These are phyloP conservation scores for Aspergillus oerlinghausenensis DNA, from an alignment of 2,329 filamentous ascomycete genomes.

Conservation along the genomic window DNA sequence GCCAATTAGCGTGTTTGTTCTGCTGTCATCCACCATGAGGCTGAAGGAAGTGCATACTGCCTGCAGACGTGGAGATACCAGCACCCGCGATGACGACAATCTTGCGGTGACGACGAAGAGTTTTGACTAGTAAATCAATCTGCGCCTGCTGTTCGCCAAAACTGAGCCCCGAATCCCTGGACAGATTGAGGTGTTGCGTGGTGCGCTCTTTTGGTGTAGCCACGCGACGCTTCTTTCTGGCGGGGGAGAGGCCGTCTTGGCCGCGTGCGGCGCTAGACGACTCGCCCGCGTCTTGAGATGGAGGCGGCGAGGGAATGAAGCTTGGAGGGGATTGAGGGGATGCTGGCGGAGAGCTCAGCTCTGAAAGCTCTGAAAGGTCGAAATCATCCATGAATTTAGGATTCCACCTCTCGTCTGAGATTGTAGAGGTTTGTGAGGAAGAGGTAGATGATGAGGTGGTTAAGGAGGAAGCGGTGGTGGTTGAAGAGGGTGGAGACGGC, in stretches of 20 bases:
- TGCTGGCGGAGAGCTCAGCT: slow-evolving; percentile 39
- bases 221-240: slow-evolving; percentile 69
- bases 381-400: slow-evolving; percentile 24
- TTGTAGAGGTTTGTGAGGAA: not conserved
- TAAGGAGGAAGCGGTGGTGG: slow-evolving; percentile 5
- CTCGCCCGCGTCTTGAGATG: slow-evolving; percentile 37
- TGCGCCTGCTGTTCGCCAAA: slow-evolving; percentile 53
- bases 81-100: slow-evolving; percentile 95
- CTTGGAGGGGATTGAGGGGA: slow-evolving; percentile 36
- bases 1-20: slow-evolving; percentile 5
- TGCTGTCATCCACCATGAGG: slow-evolving; percentile 7
- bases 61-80: slow-evolving; percentile 93
- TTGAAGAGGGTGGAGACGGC: slow-evolving; percentile 5
- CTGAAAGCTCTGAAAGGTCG: slow-evolving; percentile 36
- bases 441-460: slow-evolving; percentile 7
- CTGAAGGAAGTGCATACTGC: slow-evolving; percentile 57
- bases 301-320: slow-evolving; percentile 41
- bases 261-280: slow-evolving; percentile 34
- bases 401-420: slow-evolving; percentile 5
- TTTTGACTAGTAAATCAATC: slow-evolving; percentile 66
- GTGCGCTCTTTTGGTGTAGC: slow-evolving; percentile 63
- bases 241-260: slow-evolving; percentile 62
- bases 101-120: slow-evolving; percentile 83
- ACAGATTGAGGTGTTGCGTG: slow-evolving; percentile 76
- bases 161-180: slow-evolving; percentile 25